phyloP scores from a whole-genome alignment of 2,329 filamentous ascomycete genomes.

The Geoglossum cookeanum region DNA sequence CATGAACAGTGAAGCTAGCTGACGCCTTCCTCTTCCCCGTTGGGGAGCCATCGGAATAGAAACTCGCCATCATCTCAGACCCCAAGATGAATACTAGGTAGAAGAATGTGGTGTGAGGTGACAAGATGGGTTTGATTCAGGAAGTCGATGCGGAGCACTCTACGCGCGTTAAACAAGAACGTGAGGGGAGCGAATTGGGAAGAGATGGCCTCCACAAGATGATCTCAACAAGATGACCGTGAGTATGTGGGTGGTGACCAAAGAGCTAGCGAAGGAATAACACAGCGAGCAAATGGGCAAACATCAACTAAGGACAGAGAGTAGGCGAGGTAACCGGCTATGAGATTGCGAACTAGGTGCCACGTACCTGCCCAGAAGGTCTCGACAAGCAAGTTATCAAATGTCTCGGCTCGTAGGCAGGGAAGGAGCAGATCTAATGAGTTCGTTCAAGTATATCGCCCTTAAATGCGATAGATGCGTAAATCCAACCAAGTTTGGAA shows the following conservation, averaged over 20 bases:
- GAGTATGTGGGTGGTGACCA: background rate
- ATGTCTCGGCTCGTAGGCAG: background rate
- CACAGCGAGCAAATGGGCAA: background rate
- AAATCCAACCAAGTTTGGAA: background rate
- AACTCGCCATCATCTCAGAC: slow-evolving; percentile 7
- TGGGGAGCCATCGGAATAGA: slow-evolving; percentile 10
- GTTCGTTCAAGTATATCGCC: background rate
- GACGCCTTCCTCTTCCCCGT: slow-evolving; percentile 8
- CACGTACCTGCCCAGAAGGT: slow-evolving; percentile 1
- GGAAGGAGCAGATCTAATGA: background rate
- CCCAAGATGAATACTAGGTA: background rate
- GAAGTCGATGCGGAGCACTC: background rate
- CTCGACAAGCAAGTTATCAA: background rate
- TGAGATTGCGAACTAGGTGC: background rate
- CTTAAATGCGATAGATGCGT: slow-evolving; percentile 1
- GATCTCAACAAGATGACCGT: background rate
- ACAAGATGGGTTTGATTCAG: background rate
- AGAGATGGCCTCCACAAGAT: background rate
- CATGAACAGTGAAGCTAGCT: slow-evolving; percentile 9
- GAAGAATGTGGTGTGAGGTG: background rate
- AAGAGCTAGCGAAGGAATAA: background rate
- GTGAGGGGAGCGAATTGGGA: background rate
- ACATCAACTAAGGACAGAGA: background rate
- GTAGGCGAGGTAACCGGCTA: background rate
- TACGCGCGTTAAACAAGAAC: background rate